Base-by-base conservation (phyloP, 2,329 filamentous ascomycete species). In the Salinomyces thailandicus region DNA sequence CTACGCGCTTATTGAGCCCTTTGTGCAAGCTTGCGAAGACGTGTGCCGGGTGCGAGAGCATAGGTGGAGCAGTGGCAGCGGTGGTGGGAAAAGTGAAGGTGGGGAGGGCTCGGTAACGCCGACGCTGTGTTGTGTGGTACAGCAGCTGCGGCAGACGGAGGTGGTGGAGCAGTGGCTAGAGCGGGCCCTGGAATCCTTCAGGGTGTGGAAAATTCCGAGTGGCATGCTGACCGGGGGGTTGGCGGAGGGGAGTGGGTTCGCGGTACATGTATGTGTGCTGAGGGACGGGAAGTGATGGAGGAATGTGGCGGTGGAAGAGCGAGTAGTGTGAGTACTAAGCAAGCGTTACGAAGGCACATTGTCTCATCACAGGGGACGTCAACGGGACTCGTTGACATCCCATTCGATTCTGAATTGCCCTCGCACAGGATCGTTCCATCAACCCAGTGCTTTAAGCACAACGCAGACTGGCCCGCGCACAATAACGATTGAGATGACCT, bases 121-220 rank as follows among this genome's bases (percentile, higher is more conserved):
- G 2, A 81, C 83, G 4, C 47, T 94, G 1, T 87, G 83, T 53
- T 62, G 96, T 5, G 71, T 96, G 34, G 89, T 84, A 16, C 89
- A 96, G 64, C 89, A 96, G 60, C 72, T 95, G 33, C 76, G 91
- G 18, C 79, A 85, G 18, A 75, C 83, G 2, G 81, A 87, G 20
- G 84, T 96, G 5, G 91, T 96, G 49, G 79, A 89, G 50, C 64
- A 69, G 11, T 96, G 87, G 85, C 62, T 94, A 33, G 67, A 66
- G 43, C 72, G 73, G 35, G 87, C 94, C 46, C 61, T 73, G 41
- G 56, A 56, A 19, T 55, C 59, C 6, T 96, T 96, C 52, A 67
- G 68, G 8, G 76, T 81, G 5, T 96, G 86, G 85, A 72, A 83
- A 39, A 60, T 94, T 5, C 75, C 77, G 0, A 79, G 85, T 52